Percentiles rank a stretch among this genome's conserved stretches.
Evolutionary conservation across 164 flowering plant genomes (phyloP).

Genomic region (Berberis thunbergii): DNA sequence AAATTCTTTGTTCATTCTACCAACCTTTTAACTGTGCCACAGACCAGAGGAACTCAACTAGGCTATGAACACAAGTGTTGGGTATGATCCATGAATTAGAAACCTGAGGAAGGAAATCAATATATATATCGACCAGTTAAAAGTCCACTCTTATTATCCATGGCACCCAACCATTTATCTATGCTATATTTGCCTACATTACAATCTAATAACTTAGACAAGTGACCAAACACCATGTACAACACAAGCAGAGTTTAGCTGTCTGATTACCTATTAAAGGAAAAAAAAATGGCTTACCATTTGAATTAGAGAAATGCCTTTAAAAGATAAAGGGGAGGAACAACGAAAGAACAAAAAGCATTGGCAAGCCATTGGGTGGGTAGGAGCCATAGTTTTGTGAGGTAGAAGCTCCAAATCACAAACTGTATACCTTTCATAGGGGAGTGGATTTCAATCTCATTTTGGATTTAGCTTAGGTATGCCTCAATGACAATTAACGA

Average conservation of each 20-base stretch:
- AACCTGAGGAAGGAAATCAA: constrained; percentile 37
- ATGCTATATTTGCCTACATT: too few relatives aligned
- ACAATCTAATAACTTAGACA: too few relatives aligned
- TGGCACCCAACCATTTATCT: too few relatives aligned
- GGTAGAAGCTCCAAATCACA: too few relatives aligned
- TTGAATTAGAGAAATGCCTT: constrained; percentile 51
- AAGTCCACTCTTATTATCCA: too few relatives aligned
- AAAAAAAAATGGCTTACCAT: constrained; percentile 22
- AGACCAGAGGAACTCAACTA: constrained; percentile 32
- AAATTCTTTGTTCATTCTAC: constrained; percentile 62
- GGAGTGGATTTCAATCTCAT: too few relatives aligned
- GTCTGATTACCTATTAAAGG: too few relatives aligned
- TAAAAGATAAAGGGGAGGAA: constrained; percentile 61
- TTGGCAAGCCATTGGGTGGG: constrained; percentile 44
- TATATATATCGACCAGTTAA: neutral
- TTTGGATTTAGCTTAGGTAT: too few relatives aligned
- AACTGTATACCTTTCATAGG: too few relatives aligned
- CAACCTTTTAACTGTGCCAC: constrained; percentile 52
- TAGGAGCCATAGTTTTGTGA: constrained; percentile 44
- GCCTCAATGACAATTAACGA: too few relatives aligned
- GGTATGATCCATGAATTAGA: constrained; percentile 65
- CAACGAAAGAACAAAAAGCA: constrained; percentile 34
- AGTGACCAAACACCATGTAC: too few relatives aligned
- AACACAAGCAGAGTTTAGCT: too few relatives aligned
- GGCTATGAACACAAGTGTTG: constrained; percentile 17